Evolutionary conservation across 2,329 filamentous ascomycete species (phyloP), one percentile per base, ranked within the genome.

Genomic region (Xylariomycetidae sp.): DNA sequence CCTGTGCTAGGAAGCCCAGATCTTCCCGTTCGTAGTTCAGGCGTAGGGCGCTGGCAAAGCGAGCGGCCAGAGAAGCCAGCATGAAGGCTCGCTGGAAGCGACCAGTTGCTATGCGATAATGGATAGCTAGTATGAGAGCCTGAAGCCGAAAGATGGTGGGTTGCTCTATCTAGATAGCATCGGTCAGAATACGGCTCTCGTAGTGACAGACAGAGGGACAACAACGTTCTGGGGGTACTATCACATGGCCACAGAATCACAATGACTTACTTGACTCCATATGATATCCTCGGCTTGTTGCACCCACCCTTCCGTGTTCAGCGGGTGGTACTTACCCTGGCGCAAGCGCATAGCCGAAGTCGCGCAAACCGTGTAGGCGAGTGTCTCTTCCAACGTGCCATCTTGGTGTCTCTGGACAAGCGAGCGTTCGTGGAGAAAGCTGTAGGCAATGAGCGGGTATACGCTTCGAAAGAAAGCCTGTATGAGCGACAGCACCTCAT

Each of bases 21-120:
- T 60, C 57, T 15, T 60, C 56, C 22, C 56, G 55, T 32, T 67
- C 63, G 40, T 67, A 57, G 37, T 66, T 66, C 17, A 68, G 53
- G 10, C 64, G 54, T 25, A 68, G 52, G 2, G 64, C 65, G 4
- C 59, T 56, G 13, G 64, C 64, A 27, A 59, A 65, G 9, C 65
- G 52, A 2, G 64, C 65, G 9, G 63, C 64, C 16, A 67, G 53
- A 34, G 61, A 59, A 5, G 62, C 52, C 4, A 68, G 56, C 56
- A 68, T 62, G 31, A 68, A 68, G 7, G 65, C 65, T 39, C 60
- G 60, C 32, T 63, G 59, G 17, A 66, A 67, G 9, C 50, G 55
- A 25, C 65, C 66, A 8, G 58, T 60, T 14, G 67, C 57, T 25
- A 66, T 63, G 24, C 60, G 59, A 34, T 67, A 65, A 39, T 64